Evolutionary conservation across 148 eudicot genomes (phyloP), one percentile per base, ranked within the genome.

Genomic region (Mesembryanthemum crystallinum): DNA sequence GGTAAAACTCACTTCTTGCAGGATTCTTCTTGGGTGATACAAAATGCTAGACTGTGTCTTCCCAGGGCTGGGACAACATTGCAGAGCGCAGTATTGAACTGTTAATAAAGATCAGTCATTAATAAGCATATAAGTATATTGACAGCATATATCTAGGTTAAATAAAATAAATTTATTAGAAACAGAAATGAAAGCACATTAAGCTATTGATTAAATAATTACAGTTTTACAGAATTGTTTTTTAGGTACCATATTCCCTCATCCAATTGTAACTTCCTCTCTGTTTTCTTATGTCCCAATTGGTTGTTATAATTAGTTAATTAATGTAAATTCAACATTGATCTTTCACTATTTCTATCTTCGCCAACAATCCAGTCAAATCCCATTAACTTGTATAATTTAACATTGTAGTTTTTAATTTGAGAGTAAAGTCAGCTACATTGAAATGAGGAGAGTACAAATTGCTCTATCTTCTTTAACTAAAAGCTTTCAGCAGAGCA

Each of bases 11-110:
- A 77, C 84, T 81, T 82, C 61, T 62, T 51, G 25, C 47, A 39
- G 72, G 73, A 54, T 32, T 68, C 78, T n/a, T 51, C 81, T 30
- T 24, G 81, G 35, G 60, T 32, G 51, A 47, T 35, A 67, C 73
- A 72, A 39, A 37, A 54, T 42, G 76, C 23, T 30, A 55, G 20
- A 73, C 39, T 35, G 67, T 51, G 77, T 54, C 49, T 61, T 68
- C 52, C 62, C n/a, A n/a, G n/a, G n/a, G n/a, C n/a, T 8, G 24
- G 49, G 28, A 39, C 42, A 47, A 24, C 52, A 51, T 67, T 45
- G 69, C 80, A 47, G 42, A 45, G 63, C 13, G 71, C 66, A 37
- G 72, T 71, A 74, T 66, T 69, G 52, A 64, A 42, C 84, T 82
- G 29, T 55, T 20, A 69, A 21, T 63, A 76, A 7, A 58, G 8